phyloP scores from a whole-genome alignment of 1,284 basidiomycete species.

The Crucibulum cyathiforme region DNA sequence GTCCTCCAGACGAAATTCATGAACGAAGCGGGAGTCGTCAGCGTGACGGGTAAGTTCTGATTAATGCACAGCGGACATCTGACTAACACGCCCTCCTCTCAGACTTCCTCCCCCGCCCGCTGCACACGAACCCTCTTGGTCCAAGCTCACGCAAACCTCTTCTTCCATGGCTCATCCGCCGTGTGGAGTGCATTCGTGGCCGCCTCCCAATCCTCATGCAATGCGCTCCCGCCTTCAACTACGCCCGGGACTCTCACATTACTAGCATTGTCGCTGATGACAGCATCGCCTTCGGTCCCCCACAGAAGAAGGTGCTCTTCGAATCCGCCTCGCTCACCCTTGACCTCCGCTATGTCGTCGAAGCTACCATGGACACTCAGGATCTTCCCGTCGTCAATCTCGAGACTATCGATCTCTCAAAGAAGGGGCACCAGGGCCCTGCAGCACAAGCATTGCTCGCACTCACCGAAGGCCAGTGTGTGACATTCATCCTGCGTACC shows the following conservation, averaged over 20 bases:
- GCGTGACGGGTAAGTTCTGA: slow-evolving; percentile 66
- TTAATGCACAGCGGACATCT: background rate
- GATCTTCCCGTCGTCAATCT: slow-evolving; percentile 64
- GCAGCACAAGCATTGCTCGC: slow-evolving; percentile 59
- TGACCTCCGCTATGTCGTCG: slow-evolving; percentile 78
- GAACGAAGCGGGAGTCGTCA: slow-evolving; percentile 80
- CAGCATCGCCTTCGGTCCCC: slow-evolving; percentile 31
- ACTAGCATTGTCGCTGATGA: slow-evolving; percentile 62
- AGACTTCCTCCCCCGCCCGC: slow-evolving; percentile 82
- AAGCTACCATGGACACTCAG: slow-evolving; percentile 54
- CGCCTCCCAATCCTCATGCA: slow-evolving; percentile 78
- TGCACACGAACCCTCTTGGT: slow-evolving; percentile 24
- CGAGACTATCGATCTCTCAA: slow-evolving; percentile 62
- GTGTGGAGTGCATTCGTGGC: slow-evolving; percentile 84
- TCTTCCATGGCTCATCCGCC: slow-evolving; percentile 87
- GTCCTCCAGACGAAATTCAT: slow-evolving; percentile 90
- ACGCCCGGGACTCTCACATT: slow-evolving; percentile 77
- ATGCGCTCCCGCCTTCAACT: slow-evolving; percentile 94
- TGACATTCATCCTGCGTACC: slow-evolving; percentile 83
- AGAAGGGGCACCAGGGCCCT: slow-evolving; percentile 71
- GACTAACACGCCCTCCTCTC: background rate
- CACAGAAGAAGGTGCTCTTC: slow-evolving; percentile 74
- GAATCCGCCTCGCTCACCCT: slow-evolving; percentile 64
- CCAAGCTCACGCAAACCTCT: slow-evolving; percentile 59
- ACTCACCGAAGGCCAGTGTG: slow-evolving; percentile 81